Percentiles rank a stretch among this genome's conserved stretches.
phyloP scores from a whole-genome alignment of 768 basidiomycete species.

The Multifurca ochricompacta region DNA sequence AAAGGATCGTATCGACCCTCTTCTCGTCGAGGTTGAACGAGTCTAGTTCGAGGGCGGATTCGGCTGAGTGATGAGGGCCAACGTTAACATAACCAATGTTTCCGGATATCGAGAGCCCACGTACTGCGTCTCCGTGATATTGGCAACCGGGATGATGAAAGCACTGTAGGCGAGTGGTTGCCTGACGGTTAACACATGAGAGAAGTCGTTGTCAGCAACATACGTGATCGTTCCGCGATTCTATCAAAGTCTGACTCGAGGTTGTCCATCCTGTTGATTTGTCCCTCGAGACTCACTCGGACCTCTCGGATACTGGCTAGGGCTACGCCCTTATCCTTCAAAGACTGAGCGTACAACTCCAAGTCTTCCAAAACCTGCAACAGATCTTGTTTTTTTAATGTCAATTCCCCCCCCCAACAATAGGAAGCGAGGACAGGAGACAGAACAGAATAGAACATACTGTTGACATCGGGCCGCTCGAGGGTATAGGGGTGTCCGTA shows the following conservation, averaged over 20 bases:
- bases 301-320: slow-evolving; percentile 52
- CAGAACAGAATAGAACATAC: slow-evolving; percentile 35
- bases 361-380: slow-evolving; percentile 56
- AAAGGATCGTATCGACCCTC: slow-evolving; percentile 41
- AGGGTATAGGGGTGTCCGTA: slow-evolving; percentile 45
- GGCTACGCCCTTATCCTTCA: slow-evolving; percentile 35
- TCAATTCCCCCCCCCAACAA: too few species aligned
- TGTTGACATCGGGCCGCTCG: slow-evolving; percentile 59
- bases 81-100: not conserved
- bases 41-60: slow-evolving; percentile 63
- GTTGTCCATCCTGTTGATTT: slow-evolving; percentile 68
- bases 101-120: slow-evolving; percentile 26
- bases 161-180: slow-evolving; percentile 36
- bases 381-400: slow-evolving; percentile 37
- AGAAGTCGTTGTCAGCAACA: slow-evolving; percentile 23
- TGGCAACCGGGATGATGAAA: slow-evolving; percentile 63
- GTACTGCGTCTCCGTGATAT: slow-evolving; percentile 62
- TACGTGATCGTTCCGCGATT: slow-evolving; percentile 75
- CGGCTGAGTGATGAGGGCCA: slow-evolving; percentile 43
- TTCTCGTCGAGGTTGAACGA: slow-evolving; percentile 50
- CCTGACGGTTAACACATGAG: not conserved
- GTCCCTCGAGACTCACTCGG: slow-evolving; percentile 53
- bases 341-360: slow-evolving; percentile 44
- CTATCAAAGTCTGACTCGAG: slow-evolving; percentile 75
- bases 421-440: too few species aligned